Base-by-base conservation (phyloP, 345 rosid species). In the Salix exigua region DNA sequence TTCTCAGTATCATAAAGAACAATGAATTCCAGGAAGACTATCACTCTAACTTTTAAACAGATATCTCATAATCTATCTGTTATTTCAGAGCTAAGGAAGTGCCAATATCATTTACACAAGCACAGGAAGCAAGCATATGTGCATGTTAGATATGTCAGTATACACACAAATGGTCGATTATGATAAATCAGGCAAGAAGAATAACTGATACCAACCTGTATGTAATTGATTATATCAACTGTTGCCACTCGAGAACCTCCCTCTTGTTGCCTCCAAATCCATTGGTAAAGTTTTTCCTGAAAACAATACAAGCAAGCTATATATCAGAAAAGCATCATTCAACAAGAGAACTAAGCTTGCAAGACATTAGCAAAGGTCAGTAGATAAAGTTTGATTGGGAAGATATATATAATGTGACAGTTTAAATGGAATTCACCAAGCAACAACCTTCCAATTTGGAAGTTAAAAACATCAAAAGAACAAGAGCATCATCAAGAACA, bases 261-360 rank as follows among this genome's bases (percentile, higher is more conserved):
- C 77, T 94, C 98, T 81, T 94, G 94, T 79, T 91, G 91, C 74
- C 96, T 88, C 88, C 85, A 83, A 68, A 94, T 89, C 95, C 95
- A 94, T 66, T 94, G 98, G 82, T 88, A 86, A 77, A 94, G 86
- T 71, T 91, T 94, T 82, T 94, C 98, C 98, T 94, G 80, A 79
- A 82, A 75, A 71, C 75, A 78, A 71, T n/a, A 76, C 26, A n/a
- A 69, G 17, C 66, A 38, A 5, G 21, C 50, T 10, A 68, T 38
- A 68, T 18, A n/a, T 66, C 26, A 68, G 66, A 38, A 74, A 68
- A 42, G 19, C 11, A 38, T 8, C 25, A 23, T 25, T 61, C 61
- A 58, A 25, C 40, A 21, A 21, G 26, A 78, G 37, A 50, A 23
- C 37, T 48, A 25, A 65, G 62, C 69, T 11, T 3, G 40, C 6